Percentiles rank a stretch among this genome's conserved stretches.
Conservation (phyloP, 495 filamentous ascomycete genomes). For the Penicillium canescens region DNA sequence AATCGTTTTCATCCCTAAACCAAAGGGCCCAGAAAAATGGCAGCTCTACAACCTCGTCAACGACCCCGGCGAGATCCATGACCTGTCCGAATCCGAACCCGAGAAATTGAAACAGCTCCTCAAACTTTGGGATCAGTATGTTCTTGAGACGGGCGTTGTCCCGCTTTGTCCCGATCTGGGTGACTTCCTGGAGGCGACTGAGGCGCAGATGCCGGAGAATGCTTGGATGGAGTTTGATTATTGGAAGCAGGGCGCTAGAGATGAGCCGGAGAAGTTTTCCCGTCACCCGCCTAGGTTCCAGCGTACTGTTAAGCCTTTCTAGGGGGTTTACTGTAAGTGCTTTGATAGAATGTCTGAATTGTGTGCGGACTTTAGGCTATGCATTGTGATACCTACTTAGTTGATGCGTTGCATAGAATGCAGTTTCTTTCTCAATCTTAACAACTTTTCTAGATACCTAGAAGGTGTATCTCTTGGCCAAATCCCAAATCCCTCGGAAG, state of each 20-base stretch:
- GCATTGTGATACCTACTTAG: too few relatives aligned
- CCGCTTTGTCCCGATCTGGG: conserved; percentile 44
- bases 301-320: conserved; percentile 51
- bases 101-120: conserved; percentile 51
- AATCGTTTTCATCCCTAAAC: conserved; percentile 50
- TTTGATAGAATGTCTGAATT: not conserved
- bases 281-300: conserved; percentile 52
- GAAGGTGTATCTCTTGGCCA: too few relatives aligned
- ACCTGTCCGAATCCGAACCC: conserved; percentile 57
- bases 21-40: conserved; percentile 49
- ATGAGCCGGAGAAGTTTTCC: conserved; percentile 56
- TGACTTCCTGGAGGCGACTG: conserved; percentile 54
- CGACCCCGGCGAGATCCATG: conserved; percentile 56
- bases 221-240: conserved; percentile 72
- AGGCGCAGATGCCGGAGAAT: conserved; percentile 67
- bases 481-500: too few relatives aligned
- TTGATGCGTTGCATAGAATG: too few relatives aligned
- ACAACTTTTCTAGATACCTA: too few relatives aligned
- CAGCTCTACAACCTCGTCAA: conserved; percentile 47
- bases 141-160: conserved; percentile 60
- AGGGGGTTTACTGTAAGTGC: not conserved
- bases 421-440: too few relatives aligned
- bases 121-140: conserved; percentile 59
- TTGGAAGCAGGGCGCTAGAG: conserved; percentile 61
- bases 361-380: too few relatives aligned